Evolutionary conservation across 2,329 filamentous ascomycete genomes (phyloP).

Genomic region (Fonsecaea nubica): DNA sequence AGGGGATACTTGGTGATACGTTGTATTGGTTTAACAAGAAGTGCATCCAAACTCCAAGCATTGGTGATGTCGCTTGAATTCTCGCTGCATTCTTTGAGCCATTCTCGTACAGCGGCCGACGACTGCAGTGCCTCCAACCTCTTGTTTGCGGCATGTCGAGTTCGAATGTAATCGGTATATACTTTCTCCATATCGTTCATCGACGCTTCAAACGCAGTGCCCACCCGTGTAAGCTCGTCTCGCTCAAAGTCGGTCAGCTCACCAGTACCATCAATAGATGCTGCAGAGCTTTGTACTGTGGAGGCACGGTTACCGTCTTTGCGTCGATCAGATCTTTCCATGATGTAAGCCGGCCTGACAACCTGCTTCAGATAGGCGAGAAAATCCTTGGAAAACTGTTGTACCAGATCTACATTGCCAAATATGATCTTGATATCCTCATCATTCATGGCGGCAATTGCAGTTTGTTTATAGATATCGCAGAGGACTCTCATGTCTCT

Average conservation of each 20-base stretch:
- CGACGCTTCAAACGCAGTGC: conserved; percentile 63
- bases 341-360: conserved; percentile 77
- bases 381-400: conserved; percentile 82
- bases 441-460: conserved; percentile 76
- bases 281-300: conserved; percentile 52
- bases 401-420: conserved; percentile 88
- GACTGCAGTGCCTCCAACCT: conserved; percentile 62
- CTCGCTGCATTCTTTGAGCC: conserved; percentile 91
- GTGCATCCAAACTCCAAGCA: conserved; percentile 92
- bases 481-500: conserved; percentile 97
- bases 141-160: conserved; percentile 69
- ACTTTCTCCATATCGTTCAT: conserved; percentile 67
- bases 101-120: conserved; percentile 71
- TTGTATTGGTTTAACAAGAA: conserved; percentile 97
- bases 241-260: conserved; percentile 59
- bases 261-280: conserved; percentile 46
- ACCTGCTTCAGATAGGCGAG: conserved; percentile 80
- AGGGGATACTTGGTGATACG: conserved; percentile 92
- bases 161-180: conserved; percentile 69
- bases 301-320: conserved; percentile 57
- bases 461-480: conserved; percentile 96
- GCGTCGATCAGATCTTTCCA: conserved; percentile 63
- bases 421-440: conserved; percentile 91
- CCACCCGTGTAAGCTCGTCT: conserved; percentile 65
- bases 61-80: conserved; percentile 90